Percentiles rank a stretch among this genome's conserved stretches.
Conservation (phyloP, 345 rosid genomes). For the Aquilaria malaccensis region DNA sequence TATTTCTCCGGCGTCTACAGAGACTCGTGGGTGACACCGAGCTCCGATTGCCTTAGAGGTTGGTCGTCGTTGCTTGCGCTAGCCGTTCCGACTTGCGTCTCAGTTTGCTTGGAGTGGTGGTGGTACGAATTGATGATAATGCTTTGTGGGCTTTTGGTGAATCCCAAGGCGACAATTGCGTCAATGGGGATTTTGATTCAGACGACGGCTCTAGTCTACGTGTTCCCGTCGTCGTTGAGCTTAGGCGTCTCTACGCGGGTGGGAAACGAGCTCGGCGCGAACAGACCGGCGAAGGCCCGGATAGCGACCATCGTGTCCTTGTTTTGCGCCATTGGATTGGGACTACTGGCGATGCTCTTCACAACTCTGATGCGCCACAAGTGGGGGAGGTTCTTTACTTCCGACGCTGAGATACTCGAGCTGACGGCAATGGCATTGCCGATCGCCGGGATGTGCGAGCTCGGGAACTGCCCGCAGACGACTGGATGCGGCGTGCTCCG, state of each 20-base stretch:
- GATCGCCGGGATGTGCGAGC: conserved; percentile 84
- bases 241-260: conserved; percentile 89
- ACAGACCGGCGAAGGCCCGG: conserved; percentile 74
- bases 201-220: conserved; percentile 81
- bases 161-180: conserved; percentile 86
- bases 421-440: conserved; percentile 82
- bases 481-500: conserved; percentile 88
- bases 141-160: conserved; percentile 68
- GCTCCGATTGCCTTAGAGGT: conserved; percentile 64
- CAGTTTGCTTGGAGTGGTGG: conserved; percentile 99
- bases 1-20: conserved; percentile 66
- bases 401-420: conserved; percentile 57
- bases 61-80: conserved; percentile 88
- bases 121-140: conserved; percentile 98
- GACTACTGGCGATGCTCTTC: conserved; percentile 68
- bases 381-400: conserved; percentile 84
- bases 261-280: conserved; percentile 89
- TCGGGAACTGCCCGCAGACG: conserved; percentile 96
- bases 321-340: conserved; percentile 44
- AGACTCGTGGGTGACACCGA: conserved; percentile 79
- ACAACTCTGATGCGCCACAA: conserved; percentile 61
- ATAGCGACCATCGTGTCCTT: conserved; percentile 70
- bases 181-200: conserved; percentile 97
- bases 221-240: conserved; percentile 86
- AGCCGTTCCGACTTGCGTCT: conserved; percentile 81